Percentiles rank a stretch among this genome's conserved stretches.
Conservation (phyloP, 371 early-diverging fungal genomes). For the Phascolomyces articulosus region DNA sequence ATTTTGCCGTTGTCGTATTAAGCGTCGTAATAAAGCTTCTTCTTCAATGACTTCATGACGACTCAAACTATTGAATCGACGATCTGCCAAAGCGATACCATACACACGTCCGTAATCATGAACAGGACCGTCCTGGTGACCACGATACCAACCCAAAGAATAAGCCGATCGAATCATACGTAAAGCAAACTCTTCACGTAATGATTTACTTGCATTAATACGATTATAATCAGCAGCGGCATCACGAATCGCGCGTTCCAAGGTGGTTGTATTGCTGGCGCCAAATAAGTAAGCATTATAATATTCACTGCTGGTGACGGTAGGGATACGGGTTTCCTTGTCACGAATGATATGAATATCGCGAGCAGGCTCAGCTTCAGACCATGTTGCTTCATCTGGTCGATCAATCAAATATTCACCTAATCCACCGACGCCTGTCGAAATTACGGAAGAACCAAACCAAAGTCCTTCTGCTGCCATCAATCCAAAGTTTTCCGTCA, state of each 20-base stretch:
- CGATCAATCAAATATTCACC: conserved; percentile 62
- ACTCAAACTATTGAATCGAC: conserved; percentile 27
- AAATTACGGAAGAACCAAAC: conserved; percentile 65
- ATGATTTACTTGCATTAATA: conserved; percentile 23
- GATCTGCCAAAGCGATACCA: conserved; percentile 36
- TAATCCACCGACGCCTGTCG: conserved; percentile 60
- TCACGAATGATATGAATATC: conserved; percentile 30
- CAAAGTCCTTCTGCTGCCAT: conserved; percentile 67
- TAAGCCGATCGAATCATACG: conserved; percentile 58
- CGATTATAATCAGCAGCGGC: conserved; percentile 45
- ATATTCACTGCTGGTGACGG: conserved; percentile 39
- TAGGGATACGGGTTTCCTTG: conserved; percentile 27
- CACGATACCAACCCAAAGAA: conserved; percentile 60
- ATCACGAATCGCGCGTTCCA: conserved; percentile 50
- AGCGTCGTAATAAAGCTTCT: conserved; percentile 23
- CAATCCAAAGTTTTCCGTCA: conserved; percentile 65
- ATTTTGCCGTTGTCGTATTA: conserved; percentile 16
- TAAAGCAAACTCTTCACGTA: conserved; percentile 56
- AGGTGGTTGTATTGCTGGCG: conserved; percentile 16
- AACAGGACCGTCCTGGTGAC: conserved; percentile 41
- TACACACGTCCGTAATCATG: conserved; percentile 52
- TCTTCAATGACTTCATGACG: conserved; percentile 48
- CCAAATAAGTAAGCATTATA: conserved; percentile 65
- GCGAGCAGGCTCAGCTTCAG: conserved; percentile 14
- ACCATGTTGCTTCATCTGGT: conserved; percentile 17